Evolutionary conservation across 1,284 basidiomycete genomes (phyloP).

Genomic region (Apiotrichum laibachii): DNA sequence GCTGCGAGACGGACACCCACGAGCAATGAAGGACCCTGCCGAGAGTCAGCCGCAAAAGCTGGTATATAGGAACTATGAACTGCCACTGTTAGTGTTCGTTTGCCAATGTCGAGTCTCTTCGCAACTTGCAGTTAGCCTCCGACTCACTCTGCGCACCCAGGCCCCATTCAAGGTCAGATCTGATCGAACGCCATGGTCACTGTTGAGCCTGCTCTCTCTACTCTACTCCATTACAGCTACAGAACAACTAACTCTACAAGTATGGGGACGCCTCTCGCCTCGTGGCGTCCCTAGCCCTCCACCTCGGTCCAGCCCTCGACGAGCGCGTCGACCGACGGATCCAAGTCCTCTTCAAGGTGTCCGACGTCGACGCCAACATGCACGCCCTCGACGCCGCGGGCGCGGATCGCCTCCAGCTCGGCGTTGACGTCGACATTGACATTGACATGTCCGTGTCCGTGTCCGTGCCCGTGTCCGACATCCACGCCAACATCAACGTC

Average conservation of each 20-base stretch:
- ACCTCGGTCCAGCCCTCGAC: slow-evolving; percentile 19
- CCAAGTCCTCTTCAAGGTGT: slow-evolving; percentile 4
- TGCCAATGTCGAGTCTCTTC: no score
- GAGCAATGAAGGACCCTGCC: no score
- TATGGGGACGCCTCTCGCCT: no score
- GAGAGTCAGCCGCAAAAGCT: no score
- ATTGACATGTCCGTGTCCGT: not conserved
- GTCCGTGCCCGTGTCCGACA: not conserved
- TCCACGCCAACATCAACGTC: not conserved
- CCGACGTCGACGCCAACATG: not conserved
- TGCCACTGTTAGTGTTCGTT: no score
- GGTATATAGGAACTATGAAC: no score
- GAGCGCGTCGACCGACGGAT: slow-evolving; percentile 16
- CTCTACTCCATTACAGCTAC: not conserved
- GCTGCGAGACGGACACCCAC: no score
- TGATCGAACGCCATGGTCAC: no score
- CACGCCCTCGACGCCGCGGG: not conserved
- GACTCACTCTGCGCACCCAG: no score
- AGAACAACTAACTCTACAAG: no score
- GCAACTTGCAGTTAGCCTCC: no score
- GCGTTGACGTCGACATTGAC: not conserved
- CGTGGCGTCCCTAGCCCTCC: not conserved
- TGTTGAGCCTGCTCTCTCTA: not conserved
- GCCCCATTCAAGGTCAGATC: no score
- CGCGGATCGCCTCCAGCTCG: not conserved